Base-by-base conservation (phyloP, 2,329 filamentous ascomycete species). In the Penicillium sp. region DNA sequence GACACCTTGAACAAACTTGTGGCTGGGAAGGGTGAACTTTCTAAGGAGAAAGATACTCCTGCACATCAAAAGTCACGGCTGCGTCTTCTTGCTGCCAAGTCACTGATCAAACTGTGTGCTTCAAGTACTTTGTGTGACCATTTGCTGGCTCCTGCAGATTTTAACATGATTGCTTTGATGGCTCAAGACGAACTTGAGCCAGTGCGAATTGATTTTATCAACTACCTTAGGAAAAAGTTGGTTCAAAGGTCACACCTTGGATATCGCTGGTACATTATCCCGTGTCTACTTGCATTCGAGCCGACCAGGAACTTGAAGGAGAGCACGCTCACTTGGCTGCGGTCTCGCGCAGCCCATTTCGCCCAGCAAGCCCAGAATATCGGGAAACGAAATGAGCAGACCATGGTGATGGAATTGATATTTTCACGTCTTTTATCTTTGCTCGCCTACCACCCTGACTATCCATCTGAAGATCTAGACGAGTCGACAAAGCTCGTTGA, bases 401-500 rank as follows among this genome's bases (percentile, higher is more conserved):
- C 85, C 54, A 85, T 82, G 10, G 82, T 89, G 8, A 85, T 99
- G 79, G 93, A 98, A 74, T 84, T 87, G 22, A 84, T 89, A 13
- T 90, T 98, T 71, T 87, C 90, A 26, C 87, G 95, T 9, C 83
- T 98, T 33, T 81, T 99, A 52, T 95, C 92, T 49, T 79, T 99
- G 44, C 82, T 99, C 44, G 93, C 93, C 5, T 93, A 98, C 71
- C 95, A 99, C 72, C 93, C 93, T 1, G 95, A 99, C 73, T 97
- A 93, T 56, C 78, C 78, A 16, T 68, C 74, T 5, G 67, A 72
- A 14, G 68, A 72, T 22, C 46, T 73, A 19, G 72, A 73, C 10
- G 68, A 74, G 45, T 65, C 70, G 3, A 76, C 72, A 65, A 86
- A 84, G 59, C 73, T 81, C 1, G 82, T 85, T 6, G 76, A 86